phyloP scores from a whole-genome alignment of 805 yeast species.

The Helenozyma rhizophorensis region DNA sequence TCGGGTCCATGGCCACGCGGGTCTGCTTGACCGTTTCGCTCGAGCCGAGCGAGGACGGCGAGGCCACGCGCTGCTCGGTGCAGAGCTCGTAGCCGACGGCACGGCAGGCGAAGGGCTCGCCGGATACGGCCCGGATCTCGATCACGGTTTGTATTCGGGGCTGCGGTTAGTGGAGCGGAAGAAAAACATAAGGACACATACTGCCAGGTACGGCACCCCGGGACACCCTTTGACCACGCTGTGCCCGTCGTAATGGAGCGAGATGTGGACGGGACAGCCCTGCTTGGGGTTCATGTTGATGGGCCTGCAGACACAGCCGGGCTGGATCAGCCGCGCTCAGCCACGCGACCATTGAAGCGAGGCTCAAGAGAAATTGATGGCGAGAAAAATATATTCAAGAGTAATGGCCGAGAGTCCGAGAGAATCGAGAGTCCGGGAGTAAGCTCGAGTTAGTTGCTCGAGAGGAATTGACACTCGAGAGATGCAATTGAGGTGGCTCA shows the following conservation, averaged over 20 bases:
- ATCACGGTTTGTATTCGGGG: constrained; percentile 59
- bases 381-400: too few species aligned
- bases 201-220: constrained; percentile 54
- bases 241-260: constrained; percentile 47
- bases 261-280: constrained; percentile 26
- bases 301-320: too few species aligned
- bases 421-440: too few species aligned
- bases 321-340: too few species aligned
- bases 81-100: constrained; percentile 45
- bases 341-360: too few species aligned
- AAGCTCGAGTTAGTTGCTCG: neutral
- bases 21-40: constrained; percentile 30
- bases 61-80: constrained; percentile 46
- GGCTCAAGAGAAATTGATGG: too few species aligned
- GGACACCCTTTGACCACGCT: constrained; percentile 64
- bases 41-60: constrained; percentile 36
- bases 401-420: too few species aligned
- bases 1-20: constrained; percentile 31
- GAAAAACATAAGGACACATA: constrained; percentile 12
- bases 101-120: constrained; percentile 44
- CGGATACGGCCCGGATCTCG: constrained; percentile 49
- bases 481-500: too few species aligned
- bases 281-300: constrained; percentile 15
- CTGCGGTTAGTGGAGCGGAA: constrained; percentile 16
- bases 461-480: too few species aligned